Base-by-base conservation (phyloP, 2,329 filamentous ascomycete genomes). In the Didymella lethalis region DNA sequence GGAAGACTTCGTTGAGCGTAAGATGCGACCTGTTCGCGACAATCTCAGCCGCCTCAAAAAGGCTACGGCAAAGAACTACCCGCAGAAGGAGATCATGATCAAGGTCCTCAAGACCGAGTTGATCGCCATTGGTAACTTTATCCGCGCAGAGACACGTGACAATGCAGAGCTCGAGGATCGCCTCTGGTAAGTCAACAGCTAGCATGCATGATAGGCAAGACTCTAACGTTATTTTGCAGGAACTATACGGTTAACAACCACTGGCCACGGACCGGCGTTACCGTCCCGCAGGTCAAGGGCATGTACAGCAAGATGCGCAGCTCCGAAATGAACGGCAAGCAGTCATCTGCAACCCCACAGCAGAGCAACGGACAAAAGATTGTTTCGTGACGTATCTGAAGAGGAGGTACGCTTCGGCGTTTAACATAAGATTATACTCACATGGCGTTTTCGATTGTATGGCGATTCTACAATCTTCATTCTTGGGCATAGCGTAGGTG, bases 41-140 rank as follows among this genome's bases (percentile, higher is more conserved):
- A 87, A 86, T 61, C 83, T 90, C 49, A 82, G 84, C 63, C 81
- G 80, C 28, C 85, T 90, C 53, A 80, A 85, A 53, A 84, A 82
- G 50, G 87, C 87, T 4, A 89, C 85, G 2, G 85, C 85, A 64
- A 86, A 87, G 64, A 84, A 84, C 48, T 85, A 88, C 61, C 86
- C 86, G 54, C 86, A 84, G 28, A 85, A 85, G 67, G 87, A 88
- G 64, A 83, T 85, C 51, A 83, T 88, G 44, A 84, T 88, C 23
- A 83, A 81, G 67, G 83, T 88, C 43, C 84, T 89, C 69, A 88
- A 87, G 66, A 78, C 80, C 28, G 85, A 88, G 68, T 77, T 90
- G 36, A 79, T 88, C 41, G 82, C 82, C 4, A 87, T 90, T 72
- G 88, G 88, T 52, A 83, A 85, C 55, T 88, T 88, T 67, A 84